Conservation (phyloP, 1,139 yeast species). For the Debaryomyces subglobosus region DNA sequence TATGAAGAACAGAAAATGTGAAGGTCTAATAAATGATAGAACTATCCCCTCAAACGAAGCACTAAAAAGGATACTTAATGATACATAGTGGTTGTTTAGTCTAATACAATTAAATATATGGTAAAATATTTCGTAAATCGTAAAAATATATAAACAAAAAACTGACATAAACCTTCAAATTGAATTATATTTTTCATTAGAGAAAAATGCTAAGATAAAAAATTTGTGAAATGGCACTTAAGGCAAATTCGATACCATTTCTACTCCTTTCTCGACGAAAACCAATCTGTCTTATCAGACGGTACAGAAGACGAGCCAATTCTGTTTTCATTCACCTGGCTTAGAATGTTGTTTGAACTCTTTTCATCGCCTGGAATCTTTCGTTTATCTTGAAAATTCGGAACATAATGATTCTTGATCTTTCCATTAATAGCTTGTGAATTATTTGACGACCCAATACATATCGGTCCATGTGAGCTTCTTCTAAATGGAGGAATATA, state of each 20-base stretch:
- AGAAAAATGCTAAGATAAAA: not conserved
- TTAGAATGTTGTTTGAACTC: not conserved
- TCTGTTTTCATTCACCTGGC: slow-evolving; percentile 7
- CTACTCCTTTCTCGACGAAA: slow-evolving; percentile 38
- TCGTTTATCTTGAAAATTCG: not conserved
- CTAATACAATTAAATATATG: not conserved
- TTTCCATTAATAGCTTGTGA: slow-evolving; percentile 11
- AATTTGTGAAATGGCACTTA: not conserved
- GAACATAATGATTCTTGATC: slow-evolving; percentile 6
- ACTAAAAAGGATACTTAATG: not conserved
- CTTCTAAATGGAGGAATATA: slow-evolving; percentile 76
- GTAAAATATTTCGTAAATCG: not conserved
- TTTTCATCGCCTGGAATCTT: not conserved
- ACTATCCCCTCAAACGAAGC: slow-evolving; percentile 11
- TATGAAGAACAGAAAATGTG: slow-evolving; percentile 28
- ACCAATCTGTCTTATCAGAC: slow-evolving; percentile 43
- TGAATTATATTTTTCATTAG: not conserved
- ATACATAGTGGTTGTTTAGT: not conserved
- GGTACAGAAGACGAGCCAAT: slow-evolving; percentile 45
- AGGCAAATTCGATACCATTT: slow-evolving; percentile 33
- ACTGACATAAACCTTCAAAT: not conserved
- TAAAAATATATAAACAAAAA: not conserved
- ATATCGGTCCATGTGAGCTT: slow-evolving; percentile 33
- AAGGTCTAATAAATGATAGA: slow-evolving; percentile 18
- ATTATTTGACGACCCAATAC: not conserved